Conservation (phyloP, 805 yeast species). For the Candida silvicultrix region DNA sequence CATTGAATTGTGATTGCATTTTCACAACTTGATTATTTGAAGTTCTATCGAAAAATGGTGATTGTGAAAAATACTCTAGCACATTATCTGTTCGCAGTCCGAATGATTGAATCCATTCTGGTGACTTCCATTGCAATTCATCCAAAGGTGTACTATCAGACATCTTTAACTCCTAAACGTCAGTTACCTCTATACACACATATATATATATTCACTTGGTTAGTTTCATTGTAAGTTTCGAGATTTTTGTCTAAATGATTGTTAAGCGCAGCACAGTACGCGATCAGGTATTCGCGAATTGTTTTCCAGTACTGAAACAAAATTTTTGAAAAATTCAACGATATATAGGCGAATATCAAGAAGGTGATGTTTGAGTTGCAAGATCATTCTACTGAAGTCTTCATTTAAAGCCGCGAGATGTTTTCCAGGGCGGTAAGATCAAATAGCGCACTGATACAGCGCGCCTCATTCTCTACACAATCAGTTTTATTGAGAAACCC, state of each 20-base stretch:
- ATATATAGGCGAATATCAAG: not conserved
- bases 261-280: not conserved
- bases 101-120: conserved; percentile 91
- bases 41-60: conserved; percentile 92
- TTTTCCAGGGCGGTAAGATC: not conserved
- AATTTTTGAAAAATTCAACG: not conserved
- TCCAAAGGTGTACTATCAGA: conserved; percentile 44
- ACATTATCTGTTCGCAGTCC: conserved; percentile 88
- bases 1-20: conserved; percentile 90
- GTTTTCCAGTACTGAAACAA: not conserved
- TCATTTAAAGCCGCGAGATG: not conserved
- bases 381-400: too few species aligned
- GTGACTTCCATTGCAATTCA: conserved; percentile 94
- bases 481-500: not conserved
- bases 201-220: too few species aligned
- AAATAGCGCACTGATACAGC: not conserved
- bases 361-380: not conserved
- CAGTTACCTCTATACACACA: too few species aligned
- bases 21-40: conserved; percentile 91
- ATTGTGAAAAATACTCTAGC: conserved; percentile 84
- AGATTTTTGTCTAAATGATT: not conserved
- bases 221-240: not conserved
- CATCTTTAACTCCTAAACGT: conserved; percentile 4
- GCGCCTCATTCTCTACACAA: not conserved
- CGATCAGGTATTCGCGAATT: not conserved